These are phyloP conservation scores for Lactuca sativa DNA, from an alignment of 129 eudicot species.

Conservation along the genomic window DNA sequence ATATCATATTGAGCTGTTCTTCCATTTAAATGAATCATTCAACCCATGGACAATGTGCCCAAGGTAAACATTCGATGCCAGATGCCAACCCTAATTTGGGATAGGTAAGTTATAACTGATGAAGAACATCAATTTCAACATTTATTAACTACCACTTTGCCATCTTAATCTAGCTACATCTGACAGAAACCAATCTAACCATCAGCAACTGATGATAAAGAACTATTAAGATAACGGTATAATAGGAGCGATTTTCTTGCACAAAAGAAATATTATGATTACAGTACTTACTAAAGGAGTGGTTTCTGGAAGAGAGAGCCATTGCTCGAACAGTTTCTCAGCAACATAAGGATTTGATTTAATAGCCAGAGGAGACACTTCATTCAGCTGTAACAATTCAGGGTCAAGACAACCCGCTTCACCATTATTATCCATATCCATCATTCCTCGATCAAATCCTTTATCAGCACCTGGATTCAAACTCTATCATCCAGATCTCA, in stretches of 20 bases:
- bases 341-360: constrained; percentile 76
- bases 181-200: constrained; percentile 11
- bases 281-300: constrained; percentile 48
- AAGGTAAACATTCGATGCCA: not conserved
- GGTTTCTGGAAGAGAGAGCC: constrained; percentile 92
- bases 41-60: no score
- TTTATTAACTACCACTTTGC: not conserved
- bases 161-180: not conserved
- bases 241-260: not conserved
- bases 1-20: no score
- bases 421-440: constrained; percentile 72
- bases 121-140: constrained; percentile 2
- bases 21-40: no score
- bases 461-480: constrained; percentile 2
- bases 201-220: constrained; percentile 5
- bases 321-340: constrained; percentile 77
- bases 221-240: not conserved
- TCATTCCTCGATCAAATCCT: constrained; percentile 20
- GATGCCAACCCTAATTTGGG: not conserved
- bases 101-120: constrained; percentile 3
- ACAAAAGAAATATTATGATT: not conserved
- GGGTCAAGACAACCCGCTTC: constrained; percentile 71
- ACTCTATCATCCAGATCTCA: constrained; percentile 34
- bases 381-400: constrained; percentile 76
- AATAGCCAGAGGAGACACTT: constrained; percentile 67